Evolutionary conservation across 306 rosid species (phyloP).

Genomic region (Quercus cerris): DNA sequence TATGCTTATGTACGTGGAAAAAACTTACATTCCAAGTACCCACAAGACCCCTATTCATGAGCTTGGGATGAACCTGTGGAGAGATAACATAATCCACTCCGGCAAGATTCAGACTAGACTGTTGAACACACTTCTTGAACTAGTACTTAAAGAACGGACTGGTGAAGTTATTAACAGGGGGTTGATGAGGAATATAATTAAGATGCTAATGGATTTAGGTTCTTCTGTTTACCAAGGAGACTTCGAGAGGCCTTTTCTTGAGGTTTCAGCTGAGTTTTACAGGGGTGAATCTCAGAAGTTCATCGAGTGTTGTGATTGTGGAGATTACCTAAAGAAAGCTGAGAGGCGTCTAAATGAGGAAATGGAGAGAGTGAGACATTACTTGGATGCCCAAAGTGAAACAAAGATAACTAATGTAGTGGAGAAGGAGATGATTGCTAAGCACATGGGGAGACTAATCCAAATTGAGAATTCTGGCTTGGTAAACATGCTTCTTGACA

Average conservation of each 20-base stretch:
- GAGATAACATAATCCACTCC: constrained; percentile 65
- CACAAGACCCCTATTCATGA: constrained; percentile 68
- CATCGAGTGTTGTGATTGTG: constrained; percentile 75
- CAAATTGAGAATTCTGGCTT: constrained; percentile 82
- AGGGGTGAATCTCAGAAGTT: constrained; percentile 61
- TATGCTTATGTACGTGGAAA: constrained; percentile 93
- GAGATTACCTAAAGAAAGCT: constrained; percentile 74
- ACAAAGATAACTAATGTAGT: constrained; percentile 65
- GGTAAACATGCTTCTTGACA: background rate
- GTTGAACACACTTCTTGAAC: constrained; percentile 57
- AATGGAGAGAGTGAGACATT: constrained; percentile 83
- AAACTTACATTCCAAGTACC: constrained; percentile 65
- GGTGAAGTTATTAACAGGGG: constrained; percentile 80
- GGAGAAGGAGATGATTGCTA: constrained; percentile 79
- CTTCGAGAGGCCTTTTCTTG: constrained; percentile 69
- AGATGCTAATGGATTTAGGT: constrained; percentile 85
- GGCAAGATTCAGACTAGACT: constrained; percentile 62
- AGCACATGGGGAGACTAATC: constrained; percentile 76
- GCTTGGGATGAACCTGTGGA: constrained; percentile 85
- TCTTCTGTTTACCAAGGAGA: constrained; percentile 66
- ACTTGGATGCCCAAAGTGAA: constrained; percentile 73
- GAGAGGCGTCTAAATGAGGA: constrained; percentile 82
- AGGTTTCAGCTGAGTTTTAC: constrained; percentile 74
- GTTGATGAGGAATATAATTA: constrained; percentile 56
- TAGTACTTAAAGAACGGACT: constrained; percentile 57